Conservation (phyloP, 371 early-diverging fungal species). For the Apophysomyces trapeziformis region DNA sequence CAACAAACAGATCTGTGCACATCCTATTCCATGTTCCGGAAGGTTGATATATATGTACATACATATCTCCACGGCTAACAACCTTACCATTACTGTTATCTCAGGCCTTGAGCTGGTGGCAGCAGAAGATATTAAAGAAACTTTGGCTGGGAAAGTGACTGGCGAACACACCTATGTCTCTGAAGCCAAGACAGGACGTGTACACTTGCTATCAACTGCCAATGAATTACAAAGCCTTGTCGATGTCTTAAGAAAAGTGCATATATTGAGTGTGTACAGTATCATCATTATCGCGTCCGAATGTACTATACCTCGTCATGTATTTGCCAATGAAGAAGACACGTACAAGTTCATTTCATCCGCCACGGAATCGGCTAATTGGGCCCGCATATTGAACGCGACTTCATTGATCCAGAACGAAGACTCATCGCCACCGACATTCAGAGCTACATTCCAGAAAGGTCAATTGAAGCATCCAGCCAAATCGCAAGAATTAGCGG, state of each 20-base stretch:
- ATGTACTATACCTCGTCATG: slow-evolving; percentile 18
- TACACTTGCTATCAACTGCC: slow-evolving; percentile 25
- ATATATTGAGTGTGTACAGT: slow-evolving; percentile 27
- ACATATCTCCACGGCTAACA: no score
- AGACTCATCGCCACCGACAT: slow-evolving; percentile 13
- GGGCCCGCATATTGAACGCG: slow-evolving; percentile 16
- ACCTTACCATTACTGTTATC: neutral
- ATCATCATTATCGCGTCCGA: slow-evolving; percentile 30
- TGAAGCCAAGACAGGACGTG: slow-evolving; percentile 34
- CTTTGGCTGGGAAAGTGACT: slow-evolving; percentile 2
- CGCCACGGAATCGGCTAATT: slow-evolving; percentile 21
- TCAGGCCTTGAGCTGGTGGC: slow-evolving; percentile 38
- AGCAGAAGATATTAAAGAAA: slow-evolving; percentile 24
- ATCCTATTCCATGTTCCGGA: slow-evolving; percentile 34
- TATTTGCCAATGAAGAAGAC: slow-evolving; percentile 26
- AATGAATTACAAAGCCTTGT: slow-evolving; percentile 9
- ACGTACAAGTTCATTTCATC: slow-evolving; percentile 25
- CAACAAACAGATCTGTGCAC: slow-evolving; percentile 15
- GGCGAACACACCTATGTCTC: slow-evolving; percentile 10
- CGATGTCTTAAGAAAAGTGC: slow-evolving; percentile 12
- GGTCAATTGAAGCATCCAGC: slow-evolving; percentile 29
- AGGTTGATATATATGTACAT: slow-evolving; percentile 16
- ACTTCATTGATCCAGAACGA: neutral
- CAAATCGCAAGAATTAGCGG: slow-evolving; percentile 36
- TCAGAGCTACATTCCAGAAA: slow-evolving; percentile 49